Percentiles rank a stretch among this genome's conserved stretches.
phyloP scores from a whole-genome alignment of 208 protist genomes.

The Porcisia hertigi region DNA sequence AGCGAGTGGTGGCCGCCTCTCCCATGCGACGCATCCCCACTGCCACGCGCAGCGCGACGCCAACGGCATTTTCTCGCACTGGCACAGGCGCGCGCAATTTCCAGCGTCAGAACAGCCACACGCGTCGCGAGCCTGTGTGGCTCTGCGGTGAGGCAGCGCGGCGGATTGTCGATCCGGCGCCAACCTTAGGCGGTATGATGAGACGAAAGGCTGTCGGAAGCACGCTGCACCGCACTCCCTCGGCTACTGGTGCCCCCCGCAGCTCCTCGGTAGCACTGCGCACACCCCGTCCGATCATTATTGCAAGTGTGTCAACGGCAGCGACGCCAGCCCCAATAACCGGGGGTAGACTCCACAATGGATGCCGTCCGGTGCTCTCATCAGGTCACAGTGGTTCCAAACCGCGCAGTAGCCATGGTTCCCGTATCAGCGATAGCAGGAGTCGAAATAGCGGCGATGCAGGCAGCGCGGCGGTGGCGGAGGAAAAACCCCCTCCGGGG shows the following conservation, averaged over 20 bases:
- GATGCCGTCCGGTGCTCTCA: conserved; percentile 19
- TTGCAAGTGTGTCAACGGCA: conserved; percentile 28
- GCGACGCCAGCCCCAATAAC: conserved; percentile 7
- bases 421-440: conserved; percentile 11
- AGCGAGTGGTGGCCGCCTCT: not conserved
- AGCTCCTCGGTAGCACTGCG: conserved; percentile 5
- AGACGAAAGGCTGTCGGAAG: not conserved
- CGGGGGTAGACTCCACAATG: conserved; percentile 2
- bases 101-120: conserved; percentile 18
- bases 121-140: not conserved
- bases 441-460: conserved; percentile 7
- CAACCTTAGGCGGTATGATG: conserved; percentile 19
- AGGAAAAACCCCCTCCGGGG: not conserved
- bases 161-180: conserved; percentile 23
- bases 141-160: not conserved
- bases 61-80: conserved; percentile 14
- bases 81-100: conserved; percentile 10
- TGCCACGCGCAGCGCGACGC: not conserved
- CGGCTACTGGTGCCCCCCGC: conserved; percentile 3
- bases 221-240: conserved; percentile 19
- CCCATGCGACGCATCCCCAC: not conserved
- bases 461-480: not conserved
- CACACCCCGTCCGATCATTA: conserved; percentile 25
- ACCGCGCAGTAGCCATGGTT: conserved; percentile 22
- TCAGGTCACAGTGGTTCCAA: conserved; percentile 21